Percentiles rank a stretch among this genome's conserved stretches.
These are phyloP conservation scores for Scheffersomyces illinoinensis DNA, from an alignment of 1,139 yeast species.

Conservation along the genomic window DNA sequence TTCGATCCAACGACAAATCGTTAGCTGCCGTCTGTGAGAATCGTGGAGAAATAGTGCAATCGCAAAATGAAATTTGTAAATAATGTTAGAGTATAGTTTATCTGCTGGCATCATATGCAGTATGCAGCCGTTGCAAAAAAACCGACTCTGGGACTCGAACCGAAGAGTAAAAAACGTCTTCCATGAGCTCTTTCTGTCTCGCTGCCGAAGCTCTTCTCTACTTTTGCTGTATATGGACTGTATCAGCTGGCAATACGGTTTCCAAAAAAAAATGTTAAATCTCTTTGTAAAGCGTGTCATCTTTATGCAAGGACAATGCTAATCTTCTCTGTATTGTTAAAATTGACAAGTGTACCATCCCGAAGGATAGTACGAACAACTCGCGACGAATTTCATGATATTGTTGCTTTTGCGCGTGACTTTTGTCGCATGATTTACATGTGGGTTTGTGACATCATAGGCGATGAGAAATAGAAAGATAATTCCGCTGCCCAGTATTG, in stretches of 20 bases:
- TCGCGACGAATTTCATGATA: neutral
- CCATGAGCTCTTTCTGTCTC: neutral
- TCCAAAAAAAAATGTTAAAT: conserved; percentile 68
- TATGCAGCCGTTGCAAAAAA: neutral
- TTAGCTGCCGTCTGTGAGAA: neutral
- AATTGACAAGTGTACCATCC: conserved; percentile 56
- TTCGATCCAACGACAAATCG: neutral
- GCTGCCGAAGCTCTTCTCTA: too few relatives aligned
- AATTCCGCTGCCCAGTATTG: neutral
- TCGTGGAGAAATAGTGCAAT: neutral
- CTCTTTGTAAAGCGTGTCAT: conserved; percentile 98
- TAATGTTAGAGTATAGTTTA: neutral
- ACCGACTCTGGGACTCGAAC: neutral
- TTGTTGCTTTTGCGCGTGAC: neutral
- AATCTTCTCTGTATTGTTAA: conserved; percentile 96
- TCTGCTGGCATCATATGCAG: neutral
- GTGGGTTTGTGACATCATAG: neutral
- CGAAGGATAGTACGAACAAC: conserved; percentile 44
- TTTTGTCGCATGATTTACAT: too few relatives aligned
- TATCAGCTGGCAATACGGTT: neutral
- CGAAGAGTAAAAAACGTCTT: neutral
- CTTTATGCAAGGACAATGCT: conserved; percentile 99
- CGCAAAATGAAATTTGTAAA: neutral
- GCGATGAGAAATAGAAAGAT: neutral
- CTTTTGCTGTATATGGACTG: too few relatives aligned